These are phyloP conservation scores for Backusella tuberculispora DNA, from an alignment of 192 early-diverging fungal genomes.

Conservation along the genomic window DNA sequence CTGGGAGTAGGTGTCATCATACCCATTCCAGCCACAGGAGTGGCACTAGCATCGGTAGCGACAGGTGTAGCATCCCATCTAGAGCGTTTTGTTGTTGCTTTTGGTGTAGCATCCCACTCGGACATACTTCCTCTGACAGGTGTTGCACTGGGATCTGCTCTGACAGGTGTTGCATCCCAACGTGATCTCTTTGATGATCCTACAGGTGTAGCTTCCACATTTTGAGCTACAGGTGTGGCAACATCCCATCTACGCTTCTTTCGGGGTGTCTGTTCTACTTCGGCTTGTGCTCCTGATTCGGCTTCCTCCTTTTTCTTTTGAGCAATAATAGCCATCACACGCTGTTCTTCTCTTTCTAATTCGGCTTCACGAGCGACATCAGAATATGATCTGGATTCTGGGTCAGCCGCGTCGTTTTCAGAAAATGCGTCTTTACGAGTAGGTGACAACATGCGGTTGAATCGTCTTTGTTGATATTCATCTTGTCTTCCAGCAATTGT, in stretches of 20 bases:
- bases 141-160: conserved; percentile 66
- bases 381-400: conserved; percentile 70
- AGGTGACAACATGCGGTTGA: conserved; percentile 80
- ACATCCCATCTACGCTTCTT: conserved; percentile 87
- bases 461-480: conserved; percentile 85
- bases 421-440: conserved; percentile 80
- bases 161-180: conserved; percentile 86
- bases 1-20: conserved; percentile 79
- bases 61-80: conserved; percentile 95
- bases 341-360: conserved; percentile 81
- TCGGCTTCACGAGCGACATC: conserved; percentile 89
- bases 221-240: conserved; percentile 54
- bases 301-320: conserved; percentile 70
- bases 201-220: conserved; percentile 46
- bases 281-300: conserved; percentile 39
- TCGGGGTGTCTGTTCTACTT: conserved; percentile 33
- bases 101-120: conserved; percentile 82
- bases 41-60: conserved; percentile 62
- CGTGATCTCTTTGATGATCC: conserved; percentile 40
- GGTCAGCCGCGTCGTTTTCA: conserved; percentile 38
- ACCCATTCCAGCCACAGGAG: conserved; percentile 79
- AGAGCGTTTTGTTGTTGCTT: conserved; percentile 72
- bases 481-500: conserved; percentile 84
- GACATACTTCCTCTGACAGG: conserved; percentile 60
- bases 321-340: conserved; percentile 69